phyloP scores from a whole-genome alignment of 306 rosid species.

The Mucuna pruriens region DNA sequence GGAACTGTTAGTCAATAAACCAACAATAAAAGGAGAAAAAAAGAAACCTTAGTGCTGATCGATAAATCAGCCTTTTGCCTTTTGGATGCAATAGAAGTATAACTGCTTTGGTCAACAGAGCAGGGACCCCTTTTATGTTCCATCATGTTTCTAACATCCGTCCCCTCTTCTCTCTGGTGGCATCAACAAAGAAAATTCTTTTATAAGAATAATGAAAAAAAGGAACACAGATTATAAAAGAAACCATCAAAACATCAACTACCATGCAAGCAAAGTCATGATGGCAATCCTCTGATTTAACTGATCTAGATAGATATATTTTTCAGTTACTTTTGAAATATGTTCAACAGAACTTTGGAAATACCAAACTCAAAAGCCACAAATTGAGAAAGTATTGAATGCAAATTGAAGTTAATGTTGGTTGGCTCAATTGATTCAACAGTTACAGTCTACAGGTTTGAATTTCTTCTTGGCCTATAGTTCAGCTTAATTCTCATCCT shows the following conservation, averaged over 20 bases:
- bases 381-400: slow-evolving; percentile 30
- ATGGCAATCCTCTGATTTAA: not conserved
- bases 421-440: not conserved
- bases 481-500: not conserved
- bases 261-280: no score
- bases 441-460: not conserved
- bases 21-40: slow-evolving; percentile 19
- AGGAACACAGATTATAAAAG: not conserved
- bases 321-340: slow-evolving; percentile 25
- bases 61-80: slow-evolving; percentile 86
- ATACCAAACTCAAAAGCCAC: slow-evolving; percentile 15
- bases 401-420: not conserved
- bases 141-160: slow-evolving; percentile 80
- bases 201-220: slow-evolving; percentile 7
- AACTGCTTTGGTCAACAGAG: slow-evolving; percentile 76
- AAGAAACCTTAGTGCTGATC: slow-evolving; percentile 75
- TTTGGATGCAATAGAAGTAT: slow-evolving; percentile 76
- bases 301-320: not conserved
- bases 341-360: slow-evolving; percentile 11
- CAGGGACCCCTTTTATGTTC: slow-evolving; percentile 84
- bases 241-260: not conserved
- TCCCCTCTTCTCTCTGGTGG: slow-evolving; percentile 68
- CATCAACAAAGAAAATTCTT: slow-evolving; percentile 34
- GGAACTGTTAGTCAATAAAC: slow-evolving; percentile 1
- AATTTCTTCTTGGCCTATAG: not conserved